Percentiles rank a stretch among this genome's conserved stretches.
phyloP scores from a whole-genome alignment of 2,329 filamentous ascomycete species.

The Aulographum hederae region DNA sequence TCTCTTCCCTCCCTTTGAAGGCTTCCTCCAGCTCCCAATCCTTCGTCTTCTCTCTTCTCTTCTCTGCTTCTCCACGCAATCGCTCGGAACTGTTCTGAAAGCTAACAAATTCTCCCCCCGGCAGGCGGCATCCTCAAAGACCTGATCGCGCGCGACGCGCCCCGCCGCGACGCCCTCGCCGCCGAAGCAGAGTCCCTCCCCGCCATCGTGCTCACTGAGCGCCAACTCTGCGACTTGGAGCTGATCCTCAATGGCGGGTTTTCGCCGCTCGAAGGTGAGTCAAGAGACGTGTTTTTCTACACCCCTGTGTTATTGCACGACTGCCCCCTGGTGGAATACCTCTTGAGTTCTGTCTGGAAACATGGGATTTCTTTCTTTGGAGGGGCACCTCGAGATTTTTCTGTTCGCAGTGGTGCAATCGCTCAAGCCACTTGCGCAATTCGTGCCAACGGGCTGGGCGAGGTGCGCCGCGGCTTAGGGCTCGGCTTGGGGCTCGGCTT shows the following conservation, averaged over 20 bases:
- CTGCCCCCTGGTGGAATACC: no score
- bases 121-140: constrained; percentile 89
- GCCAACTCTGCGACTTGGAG: constrained; percentile 95
- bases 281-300: constrained; percentile 1
- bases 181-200: constrained; percentile 76
- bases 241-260: constrained; percentile 95
- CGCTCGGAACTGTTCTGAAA: background rate
- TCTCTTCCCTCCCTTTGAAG: no score
- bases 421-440: no score
- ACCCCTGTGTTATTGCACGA: background rate
- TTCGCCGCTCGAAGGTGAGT: constrained; percentile 84
- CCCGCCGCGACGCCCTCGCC: constrained; percentile 59
- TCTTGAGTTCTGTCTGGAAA: no score
- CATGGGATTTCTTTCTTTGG: no score
- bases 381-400: background rate
- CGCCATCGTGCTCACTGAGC: constrained; percentile 70
- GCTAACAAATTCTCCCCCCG: constrained; percentile 8
- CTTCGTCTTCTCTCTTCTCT: no score
- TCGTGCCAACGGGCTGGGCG: no score
- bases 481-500: no score
- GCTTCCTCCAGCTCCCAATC: no score
- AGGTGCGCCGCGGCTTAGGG: no score
- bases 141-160: constrained; percentile 80
- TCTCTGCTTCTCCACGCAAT: background rate
- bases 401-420: no score